Conservation (phyloP, 805 yeast genomes). For the Nakazawaea peltata region DNA sequence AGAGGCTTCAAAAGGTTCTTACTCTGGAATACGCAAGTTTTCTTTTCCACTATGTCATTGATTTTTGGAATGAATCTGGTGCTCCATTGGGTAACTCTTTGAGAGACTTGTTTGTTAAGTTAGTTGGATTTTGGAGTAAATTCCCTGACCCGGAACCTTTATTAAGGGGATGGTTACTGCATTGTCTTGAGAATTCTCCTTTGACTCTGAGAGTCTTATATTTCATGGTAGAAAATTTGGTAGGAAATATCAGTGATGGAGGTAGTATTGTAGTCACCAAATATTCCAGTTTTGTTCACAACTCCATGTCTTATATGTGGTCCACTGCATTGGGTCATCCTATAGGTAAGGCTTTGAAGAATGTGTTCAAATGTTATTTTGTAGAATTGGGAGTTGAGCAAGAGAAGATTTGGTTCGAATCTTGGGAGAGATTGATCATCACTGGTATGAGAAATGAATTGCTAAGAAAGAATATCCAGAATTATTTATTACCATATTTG, state of each 20-base stretch:
- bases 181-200: conserved; percentile 32
- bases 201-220: conserved; percentile 52
- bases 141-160: conserved; percentile 18
- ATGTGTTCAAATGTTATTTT: conserved; percentile 29
- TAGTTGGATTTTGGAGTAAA: conserved; percentile 31
- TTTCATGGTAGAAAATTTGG: conserved; percentile 48
- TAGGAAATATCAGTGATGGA: conserved; percentile 36
- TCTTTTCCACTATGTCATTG: conserved; percentile 48
- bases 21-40: conserved; percentile 17
- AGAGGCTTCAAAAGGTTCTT: neutral
- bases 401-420: conserved; percentile 33
- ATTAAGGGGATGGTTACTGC: conserved; percentile 37
- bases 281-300: conserved; percentile 37
- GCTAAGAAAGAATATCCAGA: conserved; percentile 39
- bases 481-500: conserved; percentile 55
- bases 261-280: conserved; percentile 27
- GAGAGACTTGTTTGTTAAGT: conserved; percentile 48
- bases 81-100: conserved; percentile 67
- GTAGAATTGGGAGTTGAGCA: conserved; percentile 16
- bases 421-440: conserved; percentile 41
- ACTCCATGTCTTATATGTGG: conserved; percentile 41
- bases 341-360: conserved; percentile 47
- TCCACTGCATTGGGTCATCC: conserved; percentile 60
- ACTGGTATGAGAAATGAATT: conserved; percentile 23
- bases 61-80: conserved; percentile 64